A percentile compares a stretch with the other conserved stretches of the same genome.
Conservation (phyloP, 257 asterid species). For the Paulownia fortunei region DNA sequence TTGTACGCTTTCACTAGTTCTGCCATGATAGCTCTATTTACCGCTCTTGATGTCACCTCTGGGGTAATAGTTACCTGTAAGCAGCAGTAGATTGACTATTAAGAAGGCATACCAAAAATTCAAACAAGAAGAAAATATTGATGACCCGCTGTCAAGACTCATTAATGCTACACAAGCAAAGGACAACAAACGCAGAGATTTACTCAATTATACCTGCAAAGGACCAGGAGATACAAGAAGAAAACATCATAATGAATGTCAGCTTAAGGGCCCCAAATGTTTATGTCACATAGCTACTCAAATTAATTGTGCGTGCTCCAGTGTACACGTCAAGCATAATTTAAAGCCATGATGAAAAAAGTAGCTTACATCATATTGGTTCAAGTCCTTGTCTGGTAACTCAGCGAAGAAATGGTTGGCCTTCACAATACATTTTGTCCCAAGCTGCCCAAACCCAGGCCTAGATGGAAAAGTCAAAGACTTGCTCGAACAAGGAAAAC, state of each 20-base stretch:
- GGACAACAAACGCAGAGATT: constrained; percentile 39
- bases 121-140: constrained; percentile 36
- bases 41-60: constrained; percentile 83
- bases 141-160: constrained; percentile 43
- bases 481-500: constrained; percentile 81
- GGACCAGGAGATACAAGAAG: constrained; percentile 38
- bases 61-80: constrained; percentile 91
- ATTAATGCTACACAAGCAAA: constrained; percentile 49
- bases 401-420: constrained; percentile 98
- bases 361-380: constrained; percentile 91
- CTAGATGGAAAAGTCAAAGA: constrained; percentile 74
- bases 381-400: constrained; percentile 92
- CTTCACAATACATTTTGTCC: constrained; percentile 93
- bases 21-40: constrained; percentile 86
- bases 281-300: constrained; percentile 41
- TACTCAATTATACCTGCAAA: constrained; percentile 45
- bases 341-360: constrained; percentile 23
- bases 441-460: constrained; percentile 94
- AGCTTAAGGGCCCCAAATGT: constrained; percentile 55
- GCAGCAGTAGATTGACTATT: constrained; percentile 23
- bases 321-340: constrained; percentile 28
- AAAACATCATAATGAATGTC: constrained; percentile 45
- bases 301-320: constrained; percentile 28
- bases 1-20: constrained; percentile 83
- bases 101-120: constrained; percentile 20